phyloP scores from a whole-genome alignment of 345 rosid species.

The Tarenaya hassleriana region DNA sequence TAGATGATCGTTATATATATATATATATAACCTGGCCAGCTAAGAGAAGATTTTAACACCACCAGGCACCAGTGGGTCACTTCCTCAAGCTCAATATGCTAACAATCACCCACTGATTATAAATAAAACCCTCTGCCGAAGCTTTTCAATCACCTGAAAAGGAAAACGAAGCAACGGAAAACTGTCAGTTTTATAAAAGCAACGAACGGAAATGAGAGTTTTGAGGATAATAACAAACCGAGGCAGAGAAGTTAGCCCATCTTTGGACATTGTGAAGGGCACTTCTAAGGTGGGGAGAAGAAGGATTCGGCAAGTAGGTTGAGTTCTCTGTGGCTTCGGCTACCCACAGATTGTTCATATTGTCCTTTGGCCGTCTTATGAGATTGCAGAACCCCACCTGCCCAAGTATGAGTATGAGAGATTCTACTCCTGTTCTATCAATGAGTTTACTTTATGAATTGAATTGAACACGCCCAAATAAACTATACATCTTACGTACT shows the following conservation, averaged over 20 bases:
- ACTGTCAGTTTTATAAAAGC: too few relatives aligned
- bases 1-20: too few relatives aligned
- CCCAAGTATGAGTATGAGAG: slow-evolving; percentile 21
- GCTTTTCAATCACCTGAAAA: slow-evolving; percentile 48
- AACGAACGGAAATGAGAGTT: slow-evolving; percentile 11
- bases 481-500: too few relatives aligned
- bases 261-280: slow-evolving; percentile 40
- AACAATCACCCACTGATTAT: slow-evolving; percentile 43
- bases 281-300: slow-evolving; percentile 57
- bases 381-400: slow-evolving; percentile 88
- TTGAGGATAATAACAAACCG: slow-evolving; percentile 34
- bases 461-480: too few relatives aligned
- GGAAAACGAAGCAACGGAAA: neutral
- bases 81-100: too few relatives aligned
- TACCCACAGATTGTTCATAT: slow-evolving; percentile 60
- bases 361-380: slow-evolving; percentile 71
- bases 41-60: too few relatives aligned
- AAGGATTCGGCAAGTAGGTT: slow-evolving; percentile 38
- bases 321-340: slow-evolving; percentile 89
- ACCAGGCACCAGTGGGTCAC: too few relatives aligned
- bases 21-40: too few relatives aligned
- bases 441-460: too few relatives aligned
- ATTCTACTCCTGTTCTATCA: too few relatives aligned
- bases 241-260: slow-evolving; percentile 65
- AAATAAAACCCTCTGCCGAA: slow-evolving; percentile 47